A percentile compares a stretch with the other conserved stretches of the same genome.
Conservation (phyloP, 352 stramenopile genomes). For the Globisporangium okanoganense region DNA sequence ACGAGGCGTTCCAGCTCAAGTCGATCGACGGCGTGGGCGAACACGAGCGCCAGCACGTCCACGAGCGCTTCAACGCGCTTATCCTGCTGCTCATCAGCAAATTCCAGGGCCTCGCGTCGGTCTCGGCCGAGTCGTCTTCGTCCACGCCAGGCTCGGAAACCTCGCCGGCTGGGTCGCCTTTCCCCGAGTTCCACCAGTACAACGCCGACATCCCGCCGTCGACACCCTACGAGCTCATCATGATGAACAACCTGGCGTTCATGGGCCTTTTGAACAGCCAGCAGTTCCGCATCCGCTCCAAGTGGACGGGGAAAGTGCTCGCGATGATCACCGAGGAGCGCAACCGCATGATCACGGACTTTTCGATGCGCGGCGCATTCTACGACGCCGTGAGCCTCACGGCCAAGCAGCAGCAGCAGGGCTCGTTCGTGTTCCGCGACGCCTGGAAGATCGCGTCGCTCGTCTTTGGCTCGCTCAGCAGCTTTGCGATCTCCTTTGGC, state of each 20-base stretch:
- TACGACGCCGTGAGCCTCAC: slow-evolving; percentile 34
- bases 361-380: slow-evolving; percentile 30
- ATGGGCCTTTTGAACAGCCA: slow-evolving; percentile 53
- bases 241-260: slow-evolving; percentile 41
- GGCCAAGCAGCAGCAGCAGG: slow-evolving; percentile 36
- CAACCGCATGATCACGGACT: slow-evolving; percentile 47
- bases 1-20: slow-evolving; percentile 54
- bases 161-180: neutral
- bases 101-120: slow-evolving; percentile 29
- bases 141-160: slow-evolving; percentile 7
- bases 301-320: slow-evolving; percentile 45
- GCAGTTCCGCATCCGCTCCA: slow-evolving; percentile 34
- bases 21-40: slow-evolving; percentile 38
- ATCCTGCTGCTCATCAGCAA: slow-evolving; percentile 40
- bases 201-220: slow-evolving; percentile 38
- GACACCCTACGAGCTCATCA: slow-evolving; percentile 51
- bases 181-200: slow-evolving; percentile 40
- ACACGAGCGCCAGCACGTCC: slow-evolving; percentile 29
- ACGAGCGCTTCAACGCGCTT: slow-evolving; percentile 37
- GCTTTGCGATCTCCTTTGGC: slow-evolving; percentile 39
- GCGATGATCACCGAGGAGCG: slow-evolving; percentile 53
- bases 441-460: slow-evolving; percentile 31
- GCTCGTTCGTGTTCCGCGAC: slow-evolving; percentile 25
- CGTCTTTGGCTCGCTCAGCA: slow-evolving; percentile 37
- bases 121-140: slow-evolving; percentile 29